Evolutionary conservation across 805 yeast species (phyloP).

Genomic region (Kodamaea kakaduensis): DNA sequence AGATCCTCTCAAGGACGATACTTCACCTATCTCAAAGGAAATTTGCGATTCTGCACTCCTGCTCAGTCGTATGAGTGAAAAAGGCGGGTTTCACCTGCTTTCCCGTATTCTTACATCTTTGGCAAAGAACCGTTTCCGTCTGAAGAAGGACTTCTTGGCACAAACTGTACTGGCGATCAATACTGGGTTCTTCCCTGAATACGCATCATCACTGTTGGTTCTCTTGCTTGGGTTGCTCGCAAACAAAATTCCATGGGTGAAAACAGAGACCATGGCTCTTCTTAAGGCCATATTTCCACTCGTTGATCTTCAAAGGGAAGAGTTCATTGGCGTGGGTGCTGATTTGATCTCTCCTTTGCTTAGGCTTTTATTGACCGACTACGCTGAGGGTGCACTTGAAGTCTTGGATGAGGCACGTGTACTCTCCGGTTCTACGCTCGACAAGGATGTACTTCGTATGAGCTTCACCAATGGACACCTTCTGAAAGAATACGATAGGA

Average conservation of each 20-base stretch:
- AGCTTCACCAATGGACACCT: slow-evolving; percentile 79
- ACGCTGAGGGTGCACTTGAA: slow-evolving; percentile 82
- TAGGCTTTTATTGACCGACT: slow-evolving; percentile 74
- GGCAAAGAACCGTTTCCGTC: slow-evolving; percentile 74
- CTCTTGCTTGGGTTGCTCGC: slow-evolving; percentile 74
- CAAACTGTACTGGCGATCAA: slow-evolving; percentile 75
- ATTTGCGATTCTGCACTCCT: slow-evolving; percentile 38
- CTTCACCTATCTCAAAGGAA: slow-evolving; percentile 49
- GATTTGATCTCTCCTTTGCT: slow-evolving; percentile 88
- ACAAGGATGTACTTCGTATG: slow-evolving; percentile 87
- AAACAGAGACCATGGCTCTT: slow-evolving; percentile 71
- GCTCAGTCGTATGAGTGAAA: slow-evolving; percentile 59
- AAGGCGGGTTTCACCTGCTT: slow-evolving; percentile 51
- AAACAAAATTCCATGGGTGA: slow-evolving; percentile 76
- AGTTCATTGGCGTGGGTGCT: slow-evolving; percentile 88
- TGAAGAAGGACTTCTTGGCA: slow-evolving; percentile 82
- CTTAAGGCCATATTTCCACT: slow-evolving; percentile 71
- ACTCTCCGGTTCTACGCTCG: slow-evolving; percentile 88
- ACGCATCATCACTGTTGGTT: slow-evolving; percentile 69
- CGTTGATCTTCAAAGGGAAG: slow-evolving; percentile 72
- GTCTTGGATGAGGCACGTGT: slow-evolving; percentile 81
- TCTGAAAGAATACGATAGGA: slow-evolving; percentile 76
- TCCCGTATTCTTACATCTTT: slow-evolving; percentile 73
- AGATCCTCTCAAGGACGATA: too few relatives aligned
- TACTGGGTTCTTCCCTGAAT: slow-evolving; percentile 65